Conservation (phyloP, 2,329 filamentous ascomycete genomes). For the Thielaviopsis populi region DNA sequence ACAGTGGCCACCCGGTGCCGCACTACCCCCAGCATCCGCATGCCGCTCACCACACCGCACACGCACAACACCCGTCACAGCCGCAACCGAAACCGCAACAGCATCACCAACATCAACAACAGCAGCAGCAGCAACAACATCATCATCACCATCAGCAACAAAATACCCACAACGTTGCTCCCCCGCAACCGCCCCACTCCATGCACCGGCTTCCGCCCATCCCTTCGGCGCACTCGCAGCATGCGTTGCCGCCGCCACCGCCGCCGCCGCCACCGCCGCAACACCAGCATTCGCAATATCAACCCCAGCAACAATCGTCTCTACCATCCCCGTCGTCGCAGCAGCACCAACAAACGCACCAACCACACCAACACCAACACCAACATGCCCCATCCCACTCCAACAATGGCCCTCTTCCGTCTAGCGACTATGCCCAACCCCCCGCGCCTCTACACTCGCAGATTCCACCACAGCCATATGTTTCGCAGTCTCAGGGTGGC, state of each 20-base stretch:
- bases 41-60: not conserved
- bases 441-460: not conserved
- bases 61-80: not conserved
- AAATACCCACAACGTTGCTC: not conserved
- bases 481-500: constrained; percentile 4
- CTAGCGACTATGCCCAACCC: not conserved
- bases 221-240: constrained; percentile 2
- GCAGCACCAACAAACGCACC: not conserved
- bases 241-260: constrained; percentile 3
- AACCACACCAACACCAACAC: not conserved
- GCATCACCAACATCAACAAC: not conserved
- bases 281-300: not conserved
- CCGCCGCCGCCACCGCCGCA: not conserved
- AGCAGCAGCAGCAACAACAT: not conserved
- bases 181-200: not conserved
- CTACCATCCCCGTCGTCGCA: not conserved
- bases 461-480: not conserved
- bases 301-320: no score
- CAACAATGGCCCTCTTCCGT: not conserved
- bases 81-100: not conserved
- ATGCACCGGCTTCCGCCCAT: constrained; percentile 5
- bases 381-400: not conserved
- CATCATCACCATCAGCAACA: constrained; percentile 3
- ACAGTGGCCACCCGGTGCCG: not conserved
- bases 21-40: not conserved